phyloP scores from a whole-genome alignment of 805 yeast species.

The Candida endomychidarum region DNA sequence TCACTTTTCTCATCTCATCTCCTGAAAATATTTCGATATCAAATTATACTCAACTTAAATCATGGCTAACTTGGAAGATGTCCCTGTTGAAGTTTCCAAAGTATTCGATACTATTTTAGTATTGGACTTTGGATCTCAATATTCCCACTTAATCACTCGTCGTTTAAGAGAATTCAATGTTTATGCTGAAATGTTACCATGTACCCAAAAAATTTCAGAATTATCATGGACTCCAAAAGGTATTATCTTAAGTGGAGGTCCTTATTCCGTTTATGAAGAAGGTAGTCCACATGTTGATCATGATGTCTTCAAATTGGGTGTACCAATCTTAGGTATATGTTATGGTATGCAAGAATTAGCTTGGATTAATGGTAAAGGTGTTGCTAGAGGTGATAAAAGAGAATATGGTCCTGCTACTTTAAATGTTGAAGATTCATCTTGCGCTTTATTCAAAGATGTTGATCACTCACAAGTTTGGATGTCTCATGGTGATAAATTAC shows the following conservation, averaged over 20 bases:
- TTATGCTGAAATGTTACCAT: conserved; percentile 98
- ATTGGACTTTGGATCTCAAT: conserved; percentile 97
- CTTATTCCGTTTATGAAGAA: conserved; percentile 93
- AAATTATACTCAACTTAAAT: neutral
- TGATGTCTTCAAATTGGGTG: conserved; percentile 83
- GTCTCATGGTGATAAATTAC: conserved; percentile 98
- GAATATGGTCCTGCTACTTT: conserved; percentile 97
- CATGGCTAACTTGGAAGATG: conserved; percentile 24
- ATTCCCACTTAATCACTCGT: conserved; percentile 94
- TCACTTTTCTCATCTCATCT: conserved; percentile 9
- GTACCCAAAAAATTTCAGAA: conserved; percentile 95
- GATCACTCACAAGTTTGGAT: conserved; percentile 98
- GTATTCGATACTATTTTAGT: conserved; percentile 96
- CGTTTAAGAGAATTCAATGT: conserved; percentile 97
- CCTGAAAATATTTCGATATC: conserved; percentile 5
- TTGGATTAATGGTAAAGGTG: conserved; percentile 94
- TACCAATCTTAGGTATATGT: conserved; percentile 96
- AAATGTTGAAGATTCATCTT: conserved; percentile 62
- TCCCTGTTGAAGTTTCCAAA: conserved; percentile 67
- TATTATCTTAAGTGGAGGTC: conserved; percentile 94
- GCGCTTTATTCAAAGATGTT: conserved; percentile 81
- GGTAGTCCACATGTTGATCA: conserved; percentile 98
- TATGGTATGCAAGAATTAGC: conserved; percentile 99
- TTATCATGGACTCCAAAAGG: conserved; percentile 95
- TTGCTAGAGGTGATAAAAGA: conserved; percentile 93